phyloP scores from a whole-genome alignment of 2,329 filamentous ascomycete species.

The Fusarium dimerum region DNA sequence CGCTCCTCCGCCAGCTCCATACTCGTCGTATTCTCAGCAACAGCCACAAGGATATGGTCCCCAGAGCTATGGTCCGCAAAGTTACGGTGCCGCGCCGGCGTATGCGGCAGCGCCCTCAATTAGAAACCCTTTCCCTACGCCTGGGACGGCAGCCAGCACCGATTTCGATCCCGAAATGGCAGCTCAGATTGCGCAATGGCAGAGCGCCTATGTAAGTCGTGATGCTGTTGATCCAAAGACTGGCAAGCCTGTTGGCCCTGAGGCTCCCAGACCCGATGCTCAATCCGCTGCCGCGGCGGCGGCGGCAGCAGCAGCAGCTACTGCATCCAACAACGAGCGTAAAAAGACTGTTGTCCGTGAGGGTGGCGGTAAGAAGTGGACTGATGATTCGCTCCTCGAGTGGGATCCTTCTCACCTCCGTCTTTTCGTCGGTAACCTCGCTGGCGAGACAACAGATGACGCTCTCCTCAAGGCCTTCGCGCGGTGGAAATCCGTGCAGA shows the following conservation, averaged over 20 bases:
- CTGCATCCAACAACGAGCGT: slow-evolving; percentile 49
- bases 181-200: slow-evolving; percentile 92
- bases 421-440: slow-evolving; percentile 94
- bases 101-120: slow-evolving; percentile 65
- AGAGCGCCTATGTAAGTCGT: slow-evolving; percentile 78
- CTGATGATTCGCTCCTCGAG: slow-evolving; percentile 83
- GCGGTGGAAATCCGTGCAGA: slow-evolving; percentile 83
- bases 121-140: slow-evolving; percentile 76
- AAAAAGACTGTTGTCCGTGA: slow-evolving; percentile 86
- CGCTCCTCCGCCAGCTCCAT: slow-evolving; percentile 21
- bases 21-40: slow-evolving; percentile 31
- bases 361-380: slow-evolving; percentile 92
- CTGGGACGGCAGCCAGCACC: slow-evolving; percentile 43
- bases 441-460: slow-evolving; percentile 96
- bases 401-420: slow-evolving; percentile 96
- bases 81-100: slow-evolving; percentile 41
- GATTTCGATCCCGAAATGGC: slow-evolving; percentile 78
- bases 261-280: slow-evolving; percentile 34
- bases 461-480: slow-evolving; percentile 92
- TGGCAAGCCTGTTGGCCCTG: slow-evolving; percentile 33
- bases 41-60: slow-evolving; percentile 27
- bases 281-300: slow-evolving; percentile 44
- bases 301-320: slow-evolving; percentile 23
- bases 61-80: slow-evolving; percentile 31
- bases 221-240: slow-evolving; percentile 48